Percentiles rank a stretch among this genome's conserved stretches.
Evolutionary conservation across 495 filamentous ascomycete genomes (phyloP).

Genomic region (Echria macrotheca): DNA sequence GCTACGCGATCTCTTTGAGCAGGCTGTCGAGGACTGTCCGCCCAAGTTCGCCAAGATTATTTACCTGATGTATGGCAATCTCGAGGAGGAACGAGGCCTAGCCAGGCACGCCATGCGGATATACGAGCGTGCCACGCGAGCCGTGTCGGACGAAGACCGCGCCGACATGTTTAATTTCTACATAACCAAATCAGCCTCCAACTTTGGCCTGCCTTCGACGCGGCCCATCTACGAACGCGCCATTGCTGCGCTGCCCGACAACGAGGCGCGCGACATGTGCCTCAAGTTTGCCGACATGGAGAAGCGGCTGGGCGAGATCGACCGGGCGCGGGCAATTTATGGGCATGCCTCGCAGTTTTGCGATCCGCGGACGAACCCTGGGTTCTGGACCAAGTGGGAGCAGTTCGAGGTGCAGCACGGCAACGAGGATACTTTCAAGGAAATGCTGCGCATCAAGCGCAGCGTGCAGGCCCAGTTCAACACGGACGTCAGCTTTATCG

Average conservation of each 20-base stretch:
- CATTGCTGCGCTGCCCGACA: constrained; percentile 85
- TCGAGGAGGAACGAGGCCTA: constrained; percentile 93
- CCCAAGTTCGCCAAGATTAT: constrained; percentile 93
- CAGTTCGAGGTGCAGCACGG: constrained; percentile 93
- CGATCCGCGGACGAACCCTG: constrained; percentile 82
- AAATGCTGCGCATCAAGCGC: constrained; percentile 96
- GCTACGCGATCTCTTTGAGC: constrained; percentile 92
- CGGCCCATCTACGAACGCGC: constrained; percentile 94
- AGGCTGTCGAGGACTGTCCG: constrained; percentile 89
- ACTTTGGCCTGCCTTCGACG: constrained; percentile 95
- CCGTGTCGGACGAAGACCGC: constrained; percentile 90
- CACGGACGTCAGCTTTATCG: constrained; percentile 98
- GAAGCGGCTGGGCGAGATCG: constrained; percentile 90
- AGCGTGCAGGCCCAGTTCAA: constrained; percentile 98
- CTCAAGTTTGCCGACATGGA: constrained; percentile 99
- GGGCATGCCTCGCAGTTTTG: constrained; percentile 96
- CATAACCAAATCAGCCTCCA: constrained; percentile 97
- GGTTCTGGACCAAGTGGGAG: constrained; percentile 97
- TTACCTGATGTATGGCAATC: constrained; percentile 96
- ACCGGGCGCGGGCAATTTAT: constrained; percentile 90
- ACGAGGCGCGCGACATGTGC: constrained; percentile 95
- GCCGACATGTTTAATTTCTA: constrained; percentile 99
- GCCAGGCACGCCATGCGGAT: constrained; percentile 99
- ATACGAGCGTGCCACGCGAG: constrained; percentile 93
- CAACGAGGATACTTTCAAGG: constrained; percentile 99